A percentile compares a stretch with the other conserved stretches of the same genome.
These are phyloP conservation scores for Hanseniaspora valbyensis DNA, from an alignment of 805 yeast genomes.

Conservation along the genomic window DNA sequence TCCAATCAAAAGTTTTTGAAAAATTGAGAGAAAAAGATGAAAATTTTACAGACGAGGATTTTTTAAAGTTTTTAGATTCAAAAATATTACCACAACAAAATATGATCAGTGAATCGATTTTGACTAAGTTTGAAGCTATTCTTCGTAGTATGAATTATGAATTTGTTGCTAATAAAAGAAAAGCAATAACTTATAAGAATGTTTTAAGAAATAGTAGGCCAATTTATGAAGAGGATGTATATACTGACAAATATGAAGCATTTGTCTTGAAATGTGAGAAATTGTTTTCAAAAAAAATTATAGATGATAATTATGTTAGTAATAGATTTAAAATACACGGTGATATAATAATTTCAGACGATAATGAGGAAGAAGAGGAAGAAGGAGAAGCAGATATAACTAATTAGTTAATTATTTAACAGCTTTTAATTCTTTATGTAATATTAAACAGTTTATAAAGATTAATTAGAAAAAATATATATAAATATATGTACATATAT, in stretches of 20 bases:
- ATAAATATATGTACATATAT: neutral
- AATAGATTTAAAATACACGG: slow-evolving; percentile 8
- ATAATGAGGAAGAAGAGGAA: neutral
- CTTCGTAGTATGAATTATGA: slow-evolving; percentile 10
- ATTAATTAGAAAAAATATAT: too few relatives aligned
- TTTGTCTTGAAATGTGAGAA: neutral
- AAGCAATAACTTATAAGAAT: neutral
- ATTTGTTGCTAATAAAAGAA: neutral
- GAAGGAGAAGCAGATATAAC: neutral
- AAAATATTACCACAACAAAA: neutral
- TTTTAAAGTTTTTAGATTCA: neutral
- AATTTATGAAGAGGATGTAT: slow-evolving; percentile 4
- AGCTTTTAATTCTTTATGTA: too few relatives aligned
- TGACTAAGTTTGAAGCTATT: slow-evolving; percentile 3
- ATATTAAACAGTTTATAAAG: too few relatives aligned
- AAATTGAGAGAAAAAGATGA: neutral
- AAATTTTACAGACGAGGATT: neutral
- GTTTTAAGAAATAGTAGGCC: neutral
- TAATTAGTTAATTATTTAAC: too few relatives aligned
- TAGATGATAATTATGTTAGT: neutral
- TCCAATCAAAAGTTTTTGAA: neutral
- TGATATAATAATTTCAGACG: slow-evolving; percentile 7
- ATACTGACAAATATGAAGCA: neutral
- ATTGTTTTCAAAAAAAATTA: neutral
- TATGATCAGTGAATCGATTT: neutral